A percentile compares a stretch with the other conserved stretches of the same genome.
Evolutionary conservation across 352 stramenopile genomes (phyloP).

Genomic region (Phytophthora chlamydospora): DNA sequence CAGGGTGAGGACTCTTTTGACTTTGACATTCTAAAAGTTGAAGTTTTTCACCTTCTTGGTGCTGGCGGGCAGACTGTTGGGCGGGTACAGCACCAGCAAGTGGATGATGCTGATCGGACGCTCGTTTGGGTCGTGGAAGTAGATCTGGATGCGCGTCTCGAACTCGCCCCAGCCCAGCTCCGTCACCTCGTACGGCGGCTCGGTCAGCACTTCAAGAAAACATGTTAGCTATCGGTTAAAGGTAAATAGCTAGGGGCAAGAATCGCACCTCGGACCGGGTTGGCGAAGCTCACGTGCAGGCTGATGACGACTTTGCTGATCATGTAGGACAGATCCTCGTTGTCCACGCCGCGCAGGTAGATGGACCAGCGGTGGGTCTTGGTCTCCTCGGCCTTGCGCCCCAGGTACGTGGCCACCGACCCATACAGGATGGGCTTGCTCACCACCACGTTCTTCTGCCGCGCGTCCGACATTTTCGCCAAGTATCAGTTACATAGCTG

Average conservation of each 20-base stretch:
- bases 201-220: slow-evolving; percentile 82
- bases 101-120: slow-evolving; percentile 92
- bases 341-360: slow-evolving; percentile 92
- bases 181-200: slow-evolving; percentile 96
- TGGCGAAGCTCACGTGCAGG: slow-evolving; percentile 95
- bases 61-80: slow-evolving; percentile 85
- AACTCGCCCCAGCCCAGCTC: slow-evolving; percentile 98
- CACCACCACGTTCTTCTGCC: slow-evolving; percentile 84
- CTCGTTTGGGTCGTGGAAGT: slow-evolving; percentile 95
- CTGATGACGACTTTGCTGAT: slow-evolving; percentile 98
- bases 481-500: slow-evolving; percentile 1
- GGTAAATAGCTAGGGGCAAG: slow-evolving; percentile 1
- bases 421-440: slow-evolving; percentile 96
- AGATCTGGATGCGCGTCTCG: slow-evolving; percentile 95
- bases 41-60: slow-evolving; percentile 76
- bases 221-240: slow-evolving; percentile 9
- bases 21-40: not conserved
- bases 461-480: slow-evolving; percentile 63
- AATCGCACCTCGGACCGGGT: slow-evolving; percentile 85
- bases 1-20: too few species aligned
- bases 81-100: slow-evolving; percentile 86
- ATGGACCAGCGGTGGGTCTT: slow-evolving; percentile 96
- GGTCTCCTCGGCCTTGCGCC: slow-evolving; percentile 93
- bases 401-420: slow-evolving; percentile 93
- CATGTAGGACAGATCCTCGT: slow-evolving; percentile 95